Evolutionary conservation across 2,329 filamentous ascomycete species (phyloP).

Genomic region (Lecanoromycetidae sp.): DNA sequence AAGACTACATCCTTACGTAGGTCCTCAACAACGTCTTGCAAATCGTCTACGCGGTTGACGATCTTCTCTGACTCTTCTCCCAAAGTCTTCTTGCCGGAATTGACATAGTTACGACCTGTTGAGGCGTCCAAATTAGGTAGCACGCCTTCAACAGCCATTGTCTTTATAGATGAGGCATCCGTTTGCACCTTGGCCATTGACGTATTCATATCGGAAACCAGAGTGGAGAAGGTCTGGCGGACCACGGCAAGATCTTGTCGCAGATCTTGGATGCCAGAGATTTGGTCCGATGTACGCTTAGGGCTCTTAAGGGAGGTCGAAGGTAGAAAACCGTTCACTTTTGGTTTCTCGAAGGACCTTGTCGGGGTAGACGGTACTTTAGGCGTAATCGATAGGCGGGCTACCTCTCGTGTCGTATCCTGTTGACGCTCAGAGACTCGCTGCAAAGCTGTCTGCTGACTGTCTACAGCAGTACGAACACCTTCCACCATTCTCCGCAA

Average conservation of each 20-base stretch:
- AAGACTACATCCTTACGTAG: slow-evolving; percentile 92
- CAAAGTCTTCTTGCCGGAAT: slow-evolving; percentile 73
- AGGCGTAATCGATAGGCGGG: slow-evolving; percentile 46
- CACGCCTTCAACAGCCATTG: slow-evolving; percentile 55
- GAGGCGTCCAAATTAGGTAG: slow-evolving; percentile 63
- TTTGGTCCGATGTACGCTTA: slow-evolving; percentile 37
- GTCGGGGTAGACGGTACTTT: slow-evolving; percentile 23
- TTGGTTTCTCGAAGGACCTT: slow-evolving; percentile 25
- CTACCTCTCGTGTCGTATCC: slow-evolving; percentile 78
- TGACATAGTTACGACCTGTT: slow-evolving; percentile 74
- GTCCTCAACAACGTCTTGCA: slow-evolving; percentile 95
- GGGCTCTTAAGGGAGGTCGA: slow-evolving; percentile 13
- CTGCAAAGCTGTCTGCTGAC: slow-evolving; percentile 70
- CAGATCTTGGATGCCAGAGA: slow-evolving; percentile 68
- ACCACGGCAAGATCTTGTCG: slow-evolving; percentile 82
- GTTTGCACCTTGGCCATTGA: slow-evolving; percentile 74
- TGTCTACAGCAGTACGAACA: slow-evolving; percentile 69
- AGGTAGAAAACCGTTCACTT: slow-evolving; percentile 21
- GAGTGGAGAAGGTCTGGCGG: slow-evolving; percentile 83
- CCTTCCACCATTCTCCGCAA: slow-evolving; percentile 75
- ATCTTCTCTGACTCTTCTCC: slow-evolving; percentile 80
- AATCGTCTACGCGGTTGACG: slow-evolving; percentile 82
- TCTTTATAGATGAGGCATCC: slow-evolving; percentile 73
- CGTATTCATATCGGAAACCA: slow-evolving; percentile 74
- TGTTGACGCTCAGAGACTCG: slow-evolving; percentile 82